phyloP scores from a whole-genome alignment of 805 yeast species.

The Pichia deserticola region DNA sequence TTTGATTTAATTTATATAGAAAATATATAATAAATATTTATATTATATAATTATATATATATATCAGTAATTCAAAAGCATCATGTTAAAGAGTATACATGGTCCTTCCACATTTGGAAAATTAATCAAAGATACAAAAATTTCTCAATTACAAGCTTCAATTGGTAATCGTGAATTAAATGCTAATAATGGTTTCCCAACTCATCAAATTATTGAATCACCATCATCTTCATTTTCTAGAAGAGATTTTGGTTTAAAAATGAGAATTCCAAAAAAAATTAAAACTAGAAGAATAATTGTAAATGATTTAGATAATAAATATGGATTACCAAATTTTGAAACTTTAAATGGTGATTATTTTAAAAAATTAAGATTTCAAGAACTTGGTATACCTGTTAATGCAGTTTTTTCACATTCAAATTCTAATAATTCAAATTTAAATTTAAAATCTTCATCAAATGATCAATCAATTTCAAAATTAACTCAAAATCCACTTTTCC shows the following conservation, averaged over 20 bases:
- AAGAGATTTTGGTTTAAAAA: conserved; percentile 73
- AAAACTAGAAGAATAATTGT: conserved; percentile 53
- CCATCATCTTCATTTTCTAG: conserved; percentile 55
- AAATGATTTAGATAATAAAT: conserved; percentile 60
- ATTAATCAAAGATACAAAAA: conserved; percentile 24
- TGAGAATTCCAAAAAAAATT: conserved; percentile 56
- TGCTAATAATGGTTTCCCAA: conserved; percentile 37
- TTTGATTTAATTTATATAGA: no score
- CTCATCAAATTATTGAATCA: conserved; percentile 68
- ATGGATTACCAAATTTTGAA: conserved; percentile 66
- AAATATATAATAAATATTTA: no score
- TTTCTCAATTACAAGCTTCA: conserved; percentile 29
- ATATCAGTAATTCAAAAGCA: no score
- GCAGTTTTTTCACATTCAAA: conserved; percentile 11
- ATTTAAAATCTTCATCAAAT: neutral
- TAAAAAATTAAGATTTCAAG: conserved; percentile 61
- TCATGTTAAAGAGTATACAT: conserved; percentile 18
- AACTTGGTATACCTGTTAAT: conserved; percentile 47
- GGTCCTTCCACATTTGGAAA: conserved; percentile 22
- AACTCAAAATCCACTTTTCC: conserved; percentile 35
- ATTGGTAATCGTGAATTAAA: conserved; percentile 22
- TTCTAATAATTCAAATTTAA: neutral
- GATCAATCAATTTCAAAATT: neutral
- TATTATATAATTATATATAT: no score
- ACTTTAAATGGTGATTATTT: conserved; percentile 51